phyloP scores from a whole-genome alignment of 148 eudicot genomes.

The Spergularia marina region DNA sequence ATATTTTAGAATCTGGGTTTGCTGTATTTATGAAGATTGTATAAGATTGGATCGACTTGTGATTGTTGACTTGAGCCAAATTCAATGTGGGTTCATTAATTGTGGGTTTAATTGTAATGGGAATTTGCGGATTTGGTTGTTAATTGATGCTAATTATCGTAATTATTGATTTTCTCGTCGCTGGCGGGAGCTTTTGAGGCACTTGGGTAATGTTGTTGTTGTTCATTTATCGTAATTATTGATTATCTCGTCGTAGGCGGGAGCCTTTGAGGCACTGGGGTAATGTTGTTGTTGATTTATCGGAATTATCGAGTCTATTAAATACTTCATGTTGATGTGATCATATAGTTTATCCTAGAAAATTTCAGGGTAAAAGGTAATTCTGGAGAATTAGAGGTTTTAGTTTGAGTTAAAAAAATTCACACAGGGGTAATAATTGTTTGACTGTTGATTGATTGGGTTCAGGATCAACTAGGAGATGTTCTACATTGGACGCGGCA shows the following conservation, averaged over 20 bases:
- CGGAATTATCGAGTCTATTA: too few relatives aligned
- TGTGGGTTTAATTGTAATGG: background rate
- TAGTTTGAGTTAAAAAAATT: background rate
- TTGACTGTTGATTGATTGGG: background rate
- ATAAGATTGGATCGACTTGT: background rate
- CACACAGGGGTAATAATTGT: background rate
- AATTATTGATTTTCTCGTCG: background rate
- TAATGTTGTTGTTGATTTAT: too few relatives aligned
- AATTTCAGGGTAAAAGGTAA: too few relatives aligned
- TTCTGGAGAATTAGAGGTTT: background rate
- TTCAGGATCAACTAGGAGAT: conserved; percentile 93
- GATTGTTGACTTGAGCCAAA: background rate
- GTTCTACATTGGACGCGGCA: conserved; percentile 95
- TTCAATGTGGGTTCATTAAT: background rate
- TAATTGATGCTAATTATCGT: background rate
- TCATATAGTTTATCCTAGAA: too few relatives aligned
- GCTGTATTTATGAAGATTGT: conserved; percentile 9
- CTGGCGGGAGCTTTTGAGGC: too few relatives aligned
- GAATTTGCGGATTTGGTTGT: background rate
- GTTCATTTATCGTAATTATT: too few relatives aligned
- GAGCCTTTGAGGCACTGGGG: too few relatives aligned
- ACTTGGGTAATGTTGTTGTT: too few relatives aligned
- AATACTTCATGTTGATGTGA: too few relatives aligned
- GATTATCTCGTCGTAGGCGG: too few relatives aligned
- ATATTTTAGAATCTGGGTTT: background rate